These are phyloP conservation scores for Phytophthora citricola DNA, from an alignment of 352 stramenopile genomes.

Conservation along the genomic window DNA sequence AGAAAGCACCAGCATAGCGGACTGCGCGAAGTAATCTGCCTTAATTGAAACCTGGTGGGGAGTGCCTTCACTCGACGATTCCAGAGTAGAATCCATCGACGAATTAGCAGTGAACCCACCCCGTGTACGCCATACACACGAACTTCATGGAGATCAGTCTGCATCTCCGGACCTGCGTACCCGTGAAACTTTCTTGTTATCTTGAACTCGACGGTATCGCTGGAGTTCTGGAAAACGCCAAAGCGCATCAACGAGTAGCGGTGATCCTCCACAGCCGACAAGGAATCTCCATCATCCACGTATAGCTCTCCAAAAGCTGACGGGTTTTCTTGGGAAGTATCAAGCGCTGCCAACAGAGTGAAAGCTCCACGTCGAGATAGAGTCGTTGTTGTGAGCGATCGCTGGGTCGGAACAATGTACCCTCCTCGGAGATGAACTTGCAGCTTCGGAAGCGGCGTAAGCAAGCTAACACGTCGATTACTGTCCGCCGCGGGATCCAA, in stretches of 20 bases:
- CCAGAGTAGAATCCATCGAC: conserved; percentile 46
- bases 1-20: conserved; percentile 65
- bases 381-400: conserved; percentile 58
- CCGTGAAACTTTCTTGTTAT: conserved; percentile 43
- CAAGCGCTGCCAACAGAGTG: conserved; percentile 60
- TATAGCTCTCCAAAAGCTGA: conserved; percentile 69
- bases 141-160: conserved; percentile 56
- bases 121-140: conserved; percentile 64
- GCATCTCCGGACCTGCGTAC: conserved; percentile 77
- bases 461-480: conserved; percentile 42
- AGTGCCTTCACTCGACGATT: conserved; percentile 12
- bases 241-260: conserved; percentile 67
- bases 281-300: conserved; percentile 76
- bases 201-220: conserved; percentile 49
- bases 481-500: conserved; percentile 12
- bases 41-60: conserved; percentile 32
- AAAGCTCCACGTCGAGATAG: conserved; percentile 65
- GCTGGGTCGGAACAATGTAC: conserved; percentile 66
- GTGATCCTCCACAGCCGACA: conserved; percentile 62
- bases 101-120: conserved; percentile 62
- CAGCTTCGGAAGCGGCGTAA: conserved; percentile 62
- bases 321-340: conserved; percentile 20
- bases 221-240: conserved; percentile 41
- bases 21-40: conserved; percentile 73
- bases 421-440: conserved; percentile 77